Evolutionary conservation across 2,329 filamentous ascomycete species (phyloP), one percentile per base, ranked within the genome.

Genomic region (Calonectria multiphialidica): DNA sequence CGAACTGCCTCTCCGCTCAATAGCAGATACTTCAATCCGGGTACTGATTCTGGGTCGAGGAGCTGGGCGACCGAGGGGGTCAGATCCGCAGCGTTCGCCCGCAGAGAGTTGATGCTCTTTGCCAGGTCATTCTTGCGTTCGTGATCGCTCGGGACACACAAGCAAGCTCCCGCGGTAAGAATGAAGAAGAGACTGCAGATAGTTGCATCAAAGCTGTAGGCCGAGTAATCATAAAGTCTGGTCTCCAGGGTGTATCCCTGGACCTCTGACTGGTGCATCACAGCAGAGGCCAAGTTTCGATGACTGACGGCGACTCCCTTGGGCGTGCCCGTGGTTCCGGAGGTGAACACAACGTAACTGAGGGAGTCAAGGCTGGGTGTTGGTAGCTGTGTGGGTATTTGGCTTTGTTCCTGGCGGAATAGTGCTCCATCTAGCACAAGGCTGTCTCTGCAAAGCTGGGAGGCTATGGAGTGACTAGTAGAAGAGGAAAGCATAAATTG

Each of bases 391-490:
- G n/a, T 3, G 12, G 10, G 33, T 30, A 2, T 28, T 8, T 2
- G 16, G 6, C 4, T 13, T 65, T 8, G 75, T 42, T 15, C 77
- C 35, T 80, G 79, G 10, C 78, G 76, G 4, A 53, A 72, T 1
- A 78, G 78, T 0, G 79, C 79, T 21, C 67, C 76, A 2, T 77
- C 78, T 1, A 76, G 78, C 2, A 78, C 79, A 30, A 80, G 78
- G 6, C 69, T 18, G 15, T 35, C 10, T 4, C 18, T 23, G 28
- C 18, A 21, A 10, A 40, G n/a, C 13, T 25, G n/a, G 15, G 30
- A 40, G 7, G n/a, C 30, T 2, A 23, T 18, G 8, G 30, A 28
- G 12, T 3, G 1, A 7, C 42, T 61, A 8, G 23, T 2, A 33
- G 23, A 18, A 6, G 33, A 30, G 6, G 21, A 53, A 42, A 15